Evolutionary conservation across 2,329 filamentous ascomycete genomes (phyloP).

Genomic region (Neofusicoccum laricinum): DNA sequence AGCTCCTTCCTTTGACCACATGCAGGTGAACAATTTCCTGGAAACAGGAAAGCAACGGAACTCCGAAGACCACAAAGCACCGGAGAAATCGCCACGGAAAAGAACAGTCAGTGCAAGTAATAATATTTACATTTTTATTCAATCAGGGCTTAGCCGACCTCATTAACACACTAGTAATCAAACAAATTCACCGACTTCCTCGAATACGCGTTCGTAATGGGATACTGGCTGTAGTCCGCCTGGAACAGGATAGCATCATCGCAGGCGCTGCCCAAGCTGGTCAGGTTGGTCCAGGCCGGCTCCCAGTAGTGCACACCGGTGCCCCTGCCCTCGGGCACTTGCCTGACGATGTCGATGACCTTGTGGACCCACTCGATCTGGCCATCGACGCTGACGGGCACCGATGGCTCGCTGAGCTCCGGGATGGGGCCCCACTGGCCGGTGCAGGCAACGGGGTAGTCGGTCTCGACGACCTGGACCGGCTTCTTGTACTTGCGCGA

Average conservation of each 20-base stretch:
- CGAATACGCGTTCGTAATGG: slow-evolving; percentile 51
- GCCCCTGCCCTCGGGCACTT: slow-evolving; percentile 49
- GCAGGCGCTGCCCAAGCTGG: slow-evolving; percentile 54
- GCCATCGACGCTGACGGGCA: slow-evolving; percentile 62
- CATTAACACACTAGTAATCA: background rate
- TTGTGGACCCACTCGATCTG: slow-evolving; percentile 61
- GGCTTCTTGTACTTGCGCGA: slow-evolving; percentile 62
- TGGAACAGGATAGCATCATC: slow-evolving; percentile 33
- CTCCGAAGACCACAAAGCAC: no score
- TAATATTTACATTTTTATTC: no score
- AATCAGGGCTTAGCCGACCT: no score
- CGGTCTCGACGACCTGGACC: slow-evolving; percentile 65
- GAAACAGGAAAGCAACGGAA: no score
- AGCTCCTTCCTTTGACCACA: no score
- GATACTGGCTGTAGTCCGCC: slow-evolving; percentile 65
- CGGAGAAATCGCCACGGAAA: no score
- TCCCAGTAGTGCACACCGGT: slow-evolving; percentile 71
- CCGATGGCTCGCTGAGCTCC: slow-evolving; percentile 56
- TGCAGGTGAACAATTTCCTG: no score
- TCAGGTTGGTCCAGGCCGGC: slow-evolving; percentile 67
- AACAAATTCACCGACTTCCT: slow-evolving; percentile 54
- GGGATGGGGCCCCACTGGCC: slow-evolving; percentile 39
- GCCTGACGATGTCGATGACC: slow-evolving; percentile 56
- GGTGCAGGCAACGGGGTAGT: slow-evolving; percentile 65
- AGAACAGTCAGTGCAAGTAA: no score